Evolutionary conservation across 768 basidiomycete genomes (phyloP).

Genomic region (Trametes gibbosa): DNA sequence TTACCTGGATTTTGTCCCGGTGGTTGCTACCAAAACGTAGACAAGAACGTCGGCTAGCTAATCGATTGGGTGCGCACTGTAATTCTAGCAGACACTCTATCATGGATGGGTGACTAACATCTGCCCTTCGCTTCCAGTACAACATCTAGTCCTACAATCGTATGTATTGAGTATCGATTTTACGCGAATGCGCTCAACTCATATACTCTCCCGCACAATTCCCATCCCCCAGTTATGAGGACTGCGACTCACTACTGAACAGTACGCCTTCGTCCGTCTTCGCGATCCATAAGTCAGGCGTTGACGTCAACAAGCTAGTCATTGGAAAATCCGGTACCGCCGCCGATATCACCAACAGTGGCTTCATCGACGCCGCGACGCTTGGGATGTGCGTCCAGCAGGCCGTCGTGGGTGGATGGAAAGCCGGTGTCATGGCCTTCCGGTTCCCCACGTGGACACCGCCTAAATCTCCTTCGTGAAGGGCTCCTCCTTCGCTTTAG

Average conservation of each 20-base stretch:
- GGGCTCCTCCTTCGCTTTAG: neutral
- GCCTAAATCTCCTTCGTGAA: neutral
- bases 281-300: constrained; percentile 46
- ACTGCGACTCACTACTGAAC: constrained; percentile 36
- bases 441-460: neutral
- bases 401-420: constrained; percentile 60
- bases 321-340: constrained; percentile 51
- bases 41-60: constrained; percentile 39
- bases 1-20: constrained; percentile 32
- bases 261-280: constrained; percentile 46
- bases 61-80: constrained; percentile 43
- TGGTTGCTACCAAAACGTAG: constrained; percentile 39
- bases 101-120: no score
- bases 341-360: constrained; percentile 41
- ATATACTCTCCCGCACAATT: constrained; percentile 23
- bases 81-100: no score
- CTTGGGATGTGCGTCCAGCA: constrained; percentile 57
- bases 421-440: constrained; percentile 37
- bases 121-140: constrained; percentile 30
- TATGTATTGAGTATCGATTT: constrained; percentile 9
- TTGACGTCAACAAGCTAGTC: constrained; percentile 47
- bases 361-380: constrained; percentile 56
- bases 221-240: constrained; percentile 30
- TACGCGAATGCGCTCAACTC: neutral
- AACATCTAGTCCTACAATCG: constrained; percentile 41